These are phyloP conservation scores for Carex arenaria DNA, from an alignment of 202 grass and related monocot species.

Conservation along the genomic window DNA sequence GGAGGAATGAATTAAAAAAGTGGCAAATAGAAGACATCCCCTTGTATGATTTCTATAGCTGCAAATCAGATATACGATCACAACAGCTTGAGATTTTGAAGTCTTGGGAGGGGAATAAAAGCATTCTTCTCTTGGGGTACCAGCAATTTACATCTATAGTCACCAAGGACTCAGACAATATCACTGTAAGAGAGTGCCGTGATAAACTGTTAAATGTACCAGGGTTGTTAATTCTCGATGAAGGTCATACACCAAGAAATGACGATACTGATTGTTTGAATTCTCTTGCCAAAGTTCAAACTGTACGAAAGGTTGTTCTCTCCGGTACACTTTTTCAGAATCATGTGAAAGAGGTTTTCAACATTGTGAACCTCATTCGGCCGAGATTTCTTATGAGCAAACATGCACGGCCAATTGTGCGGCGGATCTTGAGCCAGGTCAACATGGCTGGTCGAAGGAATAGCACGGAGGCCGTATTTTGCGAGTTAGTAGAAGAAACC, in stretches of 20 bases:
- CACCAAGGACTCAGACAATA: slow-evolving; percentile 30
- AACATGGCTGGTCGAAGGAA: slow-evolving; percentile 45
- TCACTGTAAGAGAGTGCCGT: slow-evolving; percentile 30
- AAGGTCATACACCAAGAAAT: slow-evolving; percentile 88
- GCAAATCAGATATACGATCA: slow-evolving; percentile 45
- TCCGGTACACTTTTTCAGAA: slow-evolving; percentile 88
- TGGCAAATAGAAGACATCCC: slow-evolving; percentile 77
- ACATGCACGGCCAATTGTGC: slow-evolving; percentile 51
- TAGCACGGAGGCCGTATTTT: slow-evolving; percentile 43
- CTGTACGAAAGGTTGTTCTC: slow-evolving; percentile 24
- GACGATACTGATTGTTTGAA: slow-evolving; percentile 57
- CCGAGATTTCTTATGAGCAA: slow-evolving; percentile 65
- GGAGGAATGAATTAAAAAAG: slow-evolving; percentile 66
- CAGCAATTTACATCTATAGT: slow-evolving; percentile 64
- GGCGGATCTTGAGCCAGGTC: slow-evolving; percentile 50
- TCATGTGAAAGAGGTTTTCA: slow-evolving; percentile 81
- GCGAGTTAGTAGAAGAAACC: slow-evolving; percentile 69
- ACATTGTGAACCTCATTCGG: slow-evolving; percentile 73
- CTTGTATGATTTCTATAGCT: slow-evolving; percentile 74
- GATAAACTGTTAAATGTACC: slow-evolving; percentile 61
- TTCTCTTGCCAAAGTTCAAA: slow-evolving; percentile 62
- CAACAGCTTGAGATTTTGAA: slow-evolving; percentile 71
- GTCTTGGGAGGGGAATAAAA: slow-evolving; percentile 66
- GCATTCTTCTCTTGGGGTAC: slow-evolving; percentile 68
- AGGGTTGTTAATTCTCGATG: slow-evolving; percentile 78